Percentiles rank a stretch among this genome's conserved stretches.
These are phyloP conservation scores for Boletus sp. DNA, from an alignment of 768 basidiomycete genomes.

Conservation along the genomic window DNA sequence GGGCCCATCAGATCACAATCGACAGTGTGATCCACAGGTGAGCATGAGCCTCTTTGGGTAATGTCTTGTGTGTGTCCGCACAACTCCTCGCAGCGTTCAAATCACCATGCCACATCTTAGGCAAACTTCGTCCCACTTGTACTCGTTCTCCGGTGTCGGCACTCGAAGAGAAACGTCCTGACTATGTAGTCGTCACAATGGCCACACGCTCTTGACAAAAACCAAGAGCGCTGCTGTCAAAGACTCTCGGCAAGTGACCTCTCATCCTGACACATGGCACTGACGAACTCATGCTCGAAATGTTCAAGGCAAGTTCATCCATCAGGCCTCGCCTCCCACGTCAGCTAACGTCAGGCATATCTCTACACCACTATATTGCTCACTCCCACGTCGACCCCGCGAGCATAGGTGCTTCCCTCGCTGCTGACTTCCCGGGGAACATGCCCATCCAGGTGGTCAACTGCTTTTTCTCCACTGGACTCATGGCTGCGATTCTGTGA, in stretches of 20 bases:
- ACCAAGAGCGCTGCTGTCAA: constrained; percentile 73
- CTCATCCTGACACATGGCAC: constrained; percentile 41
- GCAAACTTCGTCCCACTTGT: constrained; percentile 61
- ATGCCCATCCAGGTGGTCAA: constrained; percentile 75
- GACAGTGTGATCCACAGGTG: too few species aligned
- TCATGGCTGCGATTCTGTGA: constrained; percentile 80
- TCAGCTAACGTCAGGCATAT: neutral
- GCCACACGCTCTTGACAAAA: constrained; percentile 75
- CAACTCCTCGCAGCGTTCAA: too few species aligned
- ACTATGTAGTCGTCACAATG: constrained; percentile 82
- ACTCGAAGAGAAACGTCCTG: constrained; percentile 55
- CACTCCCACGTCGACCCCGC: constrained; percentile 59
- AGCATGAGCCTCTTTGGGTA: too few species aligned
- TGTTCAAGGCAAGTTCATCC: constrained; percentile 57
- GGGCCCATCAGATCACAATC: too few species aligned
- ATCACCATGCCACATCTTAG: constrained; percentile 54
- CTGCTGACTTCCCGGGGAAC: constrained; percentile 77
- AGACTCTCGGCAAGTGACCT: constrained; percentile 53
- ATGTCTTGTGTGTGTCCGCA: too few species aligned
- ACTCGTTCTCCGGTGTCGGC: constrained; percentile 43
- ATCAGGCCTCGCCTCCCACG: neutral
- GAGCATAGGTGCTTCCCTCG: constrained; percentile 67
- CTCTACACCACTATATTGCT: constrained; percentile 34
- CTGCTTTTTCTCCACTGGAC: constrained; percentile 78
- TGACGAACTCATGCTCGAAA: constrained; percentile 78